These are phyloP conservation scores for Catharanthus roseus DNA, from an alignment of 257 asterid genomes.

Conservation along the genomic window DNA sequence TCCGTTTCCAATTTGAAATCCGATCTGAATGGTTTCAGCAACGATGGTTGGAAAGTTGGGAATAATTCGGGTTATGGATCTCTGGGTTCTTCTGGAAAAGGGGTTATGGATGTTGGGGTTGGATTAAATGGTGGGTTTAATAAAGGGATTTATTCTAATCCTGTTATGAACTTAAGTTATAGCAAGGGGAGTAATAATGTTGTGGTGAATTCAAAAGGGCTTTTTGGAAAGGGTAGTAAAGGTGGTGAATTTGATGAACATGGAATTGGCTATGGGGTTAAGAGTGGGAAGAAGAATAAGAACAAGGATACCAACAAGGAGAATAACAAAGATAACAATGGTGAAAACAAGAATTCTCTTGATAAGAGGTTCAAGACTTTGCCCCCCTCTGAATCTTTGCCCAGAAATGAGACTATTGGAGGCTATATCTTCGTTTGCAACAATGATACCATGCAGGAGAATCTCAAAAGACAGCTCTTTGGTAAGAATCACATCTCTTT, in stretches of 20 bases:
- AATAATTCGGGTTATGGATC: conserved; percentile 41
- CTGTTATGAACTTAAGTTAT: conserved; percentile 39
- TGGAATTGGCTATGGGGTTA: conserved; percentile 24
- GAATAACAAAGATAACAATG: conserved; percentile 13
- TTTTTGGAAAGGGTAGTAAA: conserved; percentile 32
- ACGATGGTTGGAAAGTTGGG: conserved; percentile 57
- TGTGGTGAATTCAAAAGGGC: conserved; percentile 40
- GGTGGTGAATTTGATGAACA: conserved; percentile 38
- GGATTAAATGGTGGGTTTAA: conserved; percentile 89
- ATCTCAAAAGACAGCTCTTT: conserved; percentile 87
- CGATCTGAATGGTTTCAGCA: conserved; percentile 23
- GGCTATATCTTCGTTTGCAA: conserved; percentile 97
- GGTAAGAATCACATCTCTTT: conserved; percentile 38
- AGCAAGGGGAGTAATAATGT: conserved; percentile 38
- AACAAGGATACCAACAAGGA: conserved; percentile 28
- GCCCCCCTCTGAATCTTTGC: conserved; percentile 87
- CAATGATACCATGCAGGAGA: conserved; percentile 95
- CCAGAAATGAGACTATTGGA: conserved; percentile 91
- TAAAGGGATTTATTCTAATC: conserved; percentile 58
- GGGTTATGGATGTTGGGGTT: conserved; percentile 20
- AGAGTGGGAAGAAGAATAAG: conserved; percentile 63
- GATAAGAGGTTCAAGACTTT: conserved; percentile 96
- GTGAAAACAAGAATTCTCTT: conserved; percentile 43
- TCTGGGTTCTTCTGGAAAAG: conserved; percentile 4
- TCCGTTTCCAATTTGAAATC: conserved; percentile 4